Evolutionary conservation across 1,284 basidiomycete species (phyloP), one percentile per base, ranked within the genome.

Genomic region (Boletus sp.): DNA sequence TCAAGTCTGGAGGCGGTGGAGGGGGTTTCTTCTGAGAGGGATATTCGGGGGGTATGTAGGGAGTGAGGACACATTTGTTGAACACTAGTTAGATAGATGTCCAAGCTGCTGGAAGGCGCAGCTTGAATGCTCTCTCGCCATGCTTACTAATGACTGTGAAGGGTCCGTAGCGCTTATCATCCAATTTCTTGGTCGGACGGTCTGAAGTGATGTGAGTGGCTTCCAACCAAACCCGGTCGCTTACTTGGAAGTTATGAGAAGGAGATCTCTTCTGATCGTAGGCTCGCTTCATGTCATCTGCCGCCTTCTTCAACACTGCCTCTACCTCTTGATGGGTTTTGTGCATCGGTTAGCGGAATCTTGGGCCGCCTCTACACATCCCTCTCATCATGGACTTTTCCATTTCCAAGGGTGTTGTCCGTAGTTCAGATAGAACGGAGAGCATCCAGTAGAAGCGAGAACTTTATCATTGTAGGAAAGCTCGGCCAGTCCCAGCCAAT

Each of bases 71-170:
- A 2, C 37, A 47, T 8, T 56, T 42, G 8, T 60, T 51, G 12
- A 59, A 52, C 1, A 61, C 33, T 0, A 53, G 58, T 14, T 60
- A 49, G 1, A 62, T 50, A 6, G 35, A 8, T 2, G 40, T 38
- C 55, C 57, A 58, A 0, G 45, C 48, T 0, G 2, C 0, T 0
- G 56, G 57, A 0, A 65, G 37, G 1, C 22, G 9, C 0, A 65
- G 30, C n/a, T 50, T 46, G 16, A 41, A 63, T 0, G 55, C 48
- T 3, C 45, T 37, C 1, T 34, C 19, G 0, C 59, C 56, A 14
- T 57, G 47, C 13, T 57, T 57, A 9, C 43, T 40, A 0, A 61
- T 22, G 4, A 62, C 53, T 1, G 43, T 44, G 22, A 64, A 64
- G 0, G 51, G 59, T 1, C 57, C 51, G n/a, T 47, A 57, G 26